Conservation (phyloP, 768 basidiomycete genomes). For the Mycena leptocephala region DNA sequence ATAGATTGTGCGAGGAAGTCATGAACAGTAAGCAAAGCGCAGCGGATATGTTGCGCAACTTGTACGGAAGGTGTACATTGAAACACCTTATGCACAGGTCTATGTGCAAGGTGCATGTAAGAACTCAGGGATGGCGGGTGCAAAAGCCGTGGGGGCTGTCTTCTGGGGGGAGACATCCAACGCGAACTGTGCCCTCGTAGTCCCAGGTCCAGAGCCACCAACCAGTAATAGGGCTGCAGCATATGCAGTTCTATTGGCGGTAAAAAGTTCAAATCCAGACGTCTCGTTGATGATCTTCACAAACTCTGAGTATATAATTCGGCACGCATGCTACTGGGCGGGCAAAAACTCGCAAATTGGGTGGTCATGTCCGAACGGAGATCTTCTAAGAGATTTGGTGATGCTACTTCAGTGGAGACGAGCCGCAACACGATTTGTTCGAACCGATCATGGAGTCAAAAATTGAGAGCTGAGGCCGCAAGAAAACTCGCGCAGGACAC, state of each 20-base stretch:
- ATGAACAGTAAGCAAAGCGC: conserved; percentile 3
- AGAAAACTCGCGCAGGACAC: not conserved
- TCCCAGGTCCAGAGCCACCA: not conserved
- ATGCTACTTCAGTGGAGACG: not conserved
- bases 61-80: not conserved
- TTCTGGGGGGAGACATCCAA: no score
- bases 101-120: not conserved
- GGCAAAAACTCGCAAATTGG: no score
- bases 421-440: not conserved
- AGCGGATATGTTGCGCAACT: no score
- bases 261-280: not conserved
- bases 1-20: not conserved
- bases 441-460: not conserved
- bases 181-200: not conserved
- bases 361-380: no score
- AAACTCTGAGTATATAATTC: not conserved
- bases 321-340: conserved; percentile 5
- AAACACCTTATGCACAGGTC: not conserved
- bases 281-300: not conserved
- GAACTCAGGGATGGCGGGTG: not conserved
- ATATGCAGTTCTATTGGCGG: not conserved
- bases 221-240: conserved; percentile 9
- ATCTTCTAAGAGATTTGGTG: not conserved
- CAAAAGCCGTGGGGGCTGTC: no score
- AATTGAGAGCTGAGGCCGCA: not conserved